phyloP scores from a whole-genome alignment of 1,139 yeast species.

The Hyphopichia pseudoburtonii region DNA sequence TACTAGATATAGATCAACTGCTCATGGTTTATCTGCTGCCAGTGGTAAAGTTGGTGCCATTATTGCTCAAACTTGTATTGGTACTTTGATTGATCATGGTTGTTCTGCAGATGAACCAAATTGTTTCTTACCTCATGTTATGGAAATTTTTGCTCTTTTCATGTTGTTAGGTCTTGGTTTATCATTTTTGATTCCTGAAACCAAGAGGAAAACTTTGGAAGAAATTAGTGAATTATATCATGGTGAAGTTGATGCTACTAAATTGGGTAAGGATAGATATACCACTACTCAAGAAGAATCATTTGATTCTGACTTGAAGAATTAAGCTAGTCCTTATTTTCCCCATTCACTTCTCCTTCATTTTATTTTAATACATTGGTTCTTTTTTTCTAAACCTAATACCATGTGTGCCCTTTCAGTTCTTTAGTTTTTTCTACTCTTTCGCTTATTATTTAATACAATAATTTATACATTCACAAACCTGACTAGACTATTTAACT shows the following conservation, averaged over 20 bases:
- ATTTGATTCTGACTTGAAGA: slow-evolving; percentile 24
- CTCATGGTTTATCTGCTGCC: slow-evolving; percentile 97
- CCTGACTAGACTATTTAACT: no score
- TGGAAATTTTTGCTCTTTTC: slow-evolving; percentile 90
- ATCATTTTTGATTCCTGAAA: slow-evolving; percentile 77
- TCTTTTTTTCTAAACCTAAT: no score
- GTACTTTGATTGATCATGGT: slow-evolving; percentile 77
- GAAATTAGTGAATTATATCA: slow-evolving; percentile 75
- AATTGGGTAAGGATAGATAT: slow-evolving; percentile 37
- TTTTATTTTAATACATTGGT: no score
- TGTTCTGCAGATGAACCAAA: slow-evolving; percentile 59
- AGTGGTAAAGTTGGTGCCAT: slow-evolving; percentile 96
- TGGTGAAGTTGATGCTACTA: slow-evolving; percentile 64
- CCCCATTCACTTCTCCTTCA: background rate
- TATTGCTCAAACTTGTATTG: slow-evolving; percentile 87
- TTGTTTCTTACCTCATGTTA: slow-evolving; percentile 87
- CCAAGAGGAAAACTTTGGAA: slow-evolving; percentile 86
- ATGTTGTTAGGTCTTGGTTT: slow-evolving; percentile 75
- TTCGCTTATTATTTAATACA: no score
- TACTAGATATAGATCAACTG: slow-evolving; percentile 95
- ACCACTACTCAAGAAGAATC: slow-evolving; percentile 28
- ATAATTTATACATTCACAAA: no score
- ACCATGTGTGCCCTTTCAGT: no score
- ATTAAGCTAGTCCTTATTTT: no score
- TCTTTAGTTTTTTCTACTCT: no score